Base-by-base conservation (phyloP, 257 asterid species). In the Leptodermis oblonga region DNA sequence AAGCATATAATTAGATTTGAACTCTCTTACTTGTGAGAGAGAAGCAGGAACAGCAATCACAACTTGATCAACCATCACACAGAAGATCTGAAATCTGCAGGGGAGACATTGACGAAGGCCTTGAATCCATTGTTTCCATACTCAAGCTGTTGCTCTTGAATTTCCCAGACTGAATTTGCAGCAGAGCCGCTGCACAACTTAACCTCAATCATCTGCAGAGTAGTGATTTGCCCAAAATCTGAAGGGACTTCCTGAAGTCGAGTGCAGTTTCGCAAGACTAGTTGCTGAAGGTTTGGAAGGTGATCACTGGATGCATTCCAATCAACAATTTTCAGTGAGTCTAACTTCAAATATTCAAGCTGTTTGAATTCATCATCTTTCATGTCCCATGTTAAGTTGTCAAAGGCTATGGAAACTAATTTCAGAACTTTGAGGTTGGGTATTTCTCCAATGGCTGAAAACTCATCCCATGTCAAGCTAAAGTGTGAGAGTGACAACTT, bases 281-380 rank as follows among this genome's bases (percentile, higher is more conserved):
- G 28, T 8, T 8, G 14, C 49, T 61, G 11, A 61, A 61, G 25
- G 25, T 33, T 61, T 30, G 67, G 61, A 18, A 67, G 18, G 41
- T n/a, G 54, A 67, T 67, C 60, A 23, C 55, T 10, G 23, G 39
- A 31, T 22, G 42, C 70, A 30, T 20, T 48, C 70, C 70, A 67
- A 15, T 42, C 31, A 13, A 4, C 9, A 48, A 67, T 66, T 26
- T 66, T 33, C 6, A 66, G 8, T 2, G 31, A 17, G 39, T 43
- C 55, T 48, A 66, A 30, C 33, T 46, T 66, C 37, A 66, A 66
- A 33, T 22, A 8, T 4, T 23, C 31, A 30, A 66, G 70, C 28
- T 66, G 13, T 11, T 8, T 9, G 30, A 66, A 66, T 31, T 25
- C 70, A 25, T 66, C 34, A 5, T 66, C 70, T n/a, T 18, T 5